These are phyloP conservation scores for Blastobotrys illinoisensis DNA, from an alignment of 1,139 yeast species.

Conservation along the genomic window DNA sequence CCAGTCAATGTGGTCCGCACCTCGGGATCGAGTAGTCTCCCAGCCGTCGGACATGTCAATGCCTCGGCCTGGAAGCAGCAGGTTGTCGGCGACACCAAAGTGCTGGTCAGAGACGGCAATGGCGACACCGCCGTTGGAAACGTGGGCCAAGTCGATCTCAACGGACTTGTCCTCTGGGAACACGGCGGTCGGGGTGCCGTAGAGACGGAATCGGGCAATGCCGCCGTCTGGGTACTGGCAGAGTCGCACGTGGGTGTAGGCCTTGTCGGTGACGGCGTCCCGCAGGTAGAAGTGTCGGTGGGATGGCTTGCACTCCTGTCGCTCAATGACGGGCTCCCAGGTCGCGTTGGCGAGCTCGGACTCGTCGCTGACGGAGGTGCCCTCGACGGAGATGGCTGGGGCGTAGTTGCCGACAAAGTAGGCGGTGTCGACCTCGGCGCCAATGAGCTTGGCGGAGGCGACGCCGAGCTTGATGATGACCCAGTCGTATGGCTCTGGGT, in stretches of 20 bases:
- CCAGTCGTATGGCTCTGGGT: constrained; percentile 78
- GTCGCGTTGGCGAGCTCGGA: constrained; percentile 35
- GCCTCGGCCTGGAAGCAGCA: constrained; percentile 89
- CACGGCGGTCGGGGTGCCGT: constrained; percentile 72
- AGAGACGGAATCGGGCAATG: constrained; percentile 85
- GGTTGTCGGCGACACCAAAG: constrained; percentile 84
- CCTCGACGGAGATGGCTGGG: constrained; percentile 83
- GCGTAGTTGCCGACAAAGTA: constrained; percentile 94
- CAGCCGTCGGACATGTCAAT: constrained; percentile 96
- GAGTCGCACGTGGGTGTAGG: constrained; percentile 73
- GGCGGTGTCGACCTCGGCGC: constrained; percentile 88
- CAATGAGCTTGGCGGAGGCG: constrained; percentile 68
- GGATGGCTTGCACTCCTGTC: constrained; percentile 79
- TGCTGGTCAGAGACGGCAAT: constrained; percentile 82
- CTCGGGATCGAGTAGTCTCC: constrained; percentile 92
- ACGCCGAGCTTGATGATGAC: constrained; percentile 81
- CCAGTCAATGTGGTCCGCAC: constrained; percentile 85
- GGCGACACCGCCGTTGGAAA: constrained; percentile 84
- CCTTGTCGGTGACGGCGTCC: constrained; percentile 45
- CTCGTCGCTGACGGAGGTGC: constrained; percentile 38
- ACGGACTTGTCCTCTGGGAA: constrained; percentile 44
- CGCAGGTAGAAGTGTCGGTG: constrained; percentile 79
- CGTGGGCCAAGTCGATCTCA: constrained; percentile 71
- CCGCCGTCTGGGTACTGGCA: constrained; percentile 96
- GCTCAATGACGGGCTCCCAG: constrained; percentile 69